Evolutionary conservation across 768 basidiomycete species (phyloP), one percentile per base, ranked within the genome.

Genomic region (Tulasnella sp.): DNA sequence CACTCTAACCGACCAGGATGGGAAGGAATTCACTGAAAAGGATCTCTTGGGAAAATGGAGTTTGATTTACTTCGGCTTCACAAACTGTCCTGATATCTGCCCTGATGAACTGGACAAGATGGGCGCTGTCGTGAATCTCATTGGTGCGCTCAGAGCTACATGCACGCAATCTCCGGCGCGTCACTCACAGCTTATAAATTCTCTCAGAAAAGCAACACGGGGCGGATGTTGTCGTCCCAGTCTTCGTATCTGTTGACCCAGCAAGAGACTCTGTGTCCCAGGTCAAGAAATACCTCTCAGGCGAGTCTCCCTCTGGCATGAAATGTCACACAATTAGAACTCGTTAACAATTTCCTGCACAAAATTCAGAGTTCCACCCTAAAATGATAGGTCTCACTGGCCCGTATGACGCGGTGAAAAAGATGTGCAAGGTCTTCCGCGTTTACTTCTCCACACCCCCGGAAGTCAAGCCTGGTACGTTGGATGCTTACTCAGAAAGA

Each of bases 1-100:
- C 83, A 80, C 81, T 4, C 83, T 98, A 64, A 86, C 83, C 5
- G 86, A 88, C 7, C 88, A 90, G 63, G 81, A 87, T 9, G 88
- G 87, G 72, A 81, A 84, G 70, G 80, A 86, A 0, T 98, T 94
- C 81, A 90, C 94, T 1, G 90, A 98, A 62, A 81, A 90, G 70
- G 86, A 96, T 77, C 82, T 98, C 62, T 80, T 90, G 32, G 95
- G 95, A 40, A 91, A 92, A 82, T 98, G 93, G 93, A 90, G 85
- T 19, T 81, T 93, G 73, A 85, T 92, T 62, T 93, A 98, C 82
- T 99, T 99, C 81, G 97, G 97, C 22, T 99, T 98, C 83, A 95
- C 96, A 36, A 96, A 99, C 80, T 99, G 97, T 80, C 96, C 97
- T 6, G 97, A 99, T 80, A 98, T 99, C 69, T 99, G 97, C 78